A percentile compares a stretch with the other conserved stretches of the same genome.
Evolutionary conservation across 768 basidiomycete genomes (phyloP).

Genomic region (Coprinopsis marcescibilis): DNA sequence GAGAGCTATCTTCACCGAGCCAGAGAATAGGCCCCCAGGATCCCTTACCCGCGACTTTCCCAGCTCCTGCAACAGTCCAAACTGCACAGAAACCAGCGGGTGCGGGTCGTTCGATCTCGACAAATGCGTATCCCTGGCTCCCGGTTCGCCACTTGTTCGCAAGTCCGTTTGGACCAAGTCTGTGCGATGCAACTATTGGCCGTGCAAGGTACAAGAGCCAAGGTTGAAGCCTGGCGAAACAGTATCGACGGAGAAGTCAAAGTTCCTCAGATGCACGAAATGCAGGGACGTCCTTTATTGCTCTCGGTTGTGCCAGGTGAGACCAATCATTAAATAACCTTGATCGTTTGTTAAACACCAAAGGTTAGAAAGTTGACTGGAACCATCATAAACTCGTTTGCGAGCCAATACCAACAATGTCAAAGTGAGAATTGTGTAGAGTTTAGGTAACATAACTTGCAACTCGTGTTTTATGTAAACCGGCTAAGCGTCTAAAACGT

Average conservation of each 20-base stretch:
- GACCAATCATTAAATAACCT: too few relatives aligned
- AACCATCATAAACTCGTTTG: too few relatives aligned
- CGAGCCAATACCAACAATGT: too few relatives aligned
- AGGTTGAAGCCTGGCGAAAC: background rate
- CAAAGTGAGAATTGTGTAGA: too few relatives aligned
- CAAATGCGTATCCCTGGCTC: slow-evolving; percentile 11
- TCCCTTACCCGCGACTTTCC: slow-evolving; percentile 14
- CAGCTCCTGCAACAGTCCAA: slow-evolving; percentile 8
- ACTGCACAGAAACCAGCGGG: slow-evolving; percentile 9
- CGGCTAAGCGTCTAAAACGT: too few relatives aligned
- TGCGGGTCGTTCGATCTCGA: slow-evolving; percentile 16
- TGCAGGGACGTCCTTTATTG: slow-evolving; percentile 19
- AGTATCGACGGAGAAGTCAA: background rate
- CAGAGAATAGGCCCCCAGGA: slow-evolving; percentile 11
- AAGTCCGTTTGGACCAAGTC: slow-evolving; percentile 1
- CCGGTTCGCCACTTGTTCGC: slow-evolving; percentile 11
- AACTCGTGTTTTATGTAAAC: too few relatives aligned
- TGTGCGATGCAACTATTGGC: slow-evolving; percentile 18
- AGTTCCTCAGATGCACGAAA: slow-evolving; percentile 12
- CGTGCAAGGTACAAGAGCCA: slow-evolving; percentile 10
- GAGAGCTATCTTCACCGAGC: slow-evolving; percentile 16
- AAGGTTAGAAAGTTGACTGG: too few relatives aligned
- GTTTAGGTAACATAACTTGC: too few relatives aligned
- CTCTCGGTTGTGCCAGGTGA: slow-evolving; percentile 15
- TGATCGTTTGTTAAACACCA: too few relatives aligned